Percentiles rank a stretch among this genome's conserved stretches.
Conservation (phyloP, 1,284 basidiomycete species). For the Cryptococcus floricola region DNA sequence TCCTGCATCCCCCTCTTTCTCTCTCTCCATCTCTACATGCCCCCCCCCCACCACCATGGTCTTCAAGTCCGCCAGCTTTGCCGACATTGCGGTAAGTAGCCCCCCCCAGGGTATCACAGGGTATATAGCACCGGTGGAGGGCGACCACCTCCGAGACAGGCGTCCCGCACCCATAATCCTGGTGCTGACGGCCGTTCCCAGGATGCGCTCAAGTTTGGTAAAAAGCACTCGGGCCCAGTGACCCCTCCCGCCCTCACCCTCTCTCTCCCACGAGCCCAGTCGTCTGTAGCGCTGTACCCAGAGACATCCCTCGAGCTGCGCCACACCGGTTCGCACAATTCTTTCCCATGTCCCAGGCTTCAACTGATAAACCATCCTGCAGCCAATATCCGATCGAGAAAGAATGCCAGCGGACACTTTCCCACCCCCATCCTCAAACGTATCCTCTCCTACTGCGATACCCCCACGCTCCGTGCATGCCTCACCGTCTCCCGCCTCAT, state of each 20-base stretch:
- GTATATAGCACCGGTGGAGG: not conserved
- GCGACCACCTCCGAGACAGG: slow-evolving; percentile 3
- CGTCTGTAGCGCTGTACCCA: not conserved
- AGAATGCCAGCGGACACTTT: slow-evolving; percentile 4
- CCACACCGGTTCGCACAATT: slow-evolving; percentile 3
- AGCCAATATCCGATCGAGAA: slow-evolving; percentile 8
- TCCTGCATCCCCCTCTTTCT: not conserved
- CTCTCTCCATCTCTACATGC: not conserved
- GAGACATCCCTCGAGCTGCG: slow-evolving; percentile 1
- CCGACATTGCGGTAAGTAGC: slow-evolving; percentile 10
- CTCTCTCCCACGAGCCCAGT: not conserved
- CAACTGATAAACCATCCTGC: not conserved
- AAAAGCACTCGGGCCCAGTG: not conserved
- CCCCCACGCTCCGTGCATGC: not conserved
- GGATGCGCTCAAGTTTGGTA: slow-evolving; percentile 2
- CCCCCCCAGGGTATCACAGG: not conserved
- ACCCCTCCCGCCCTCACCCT: not conserved
- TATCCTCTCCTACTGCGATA: slow-evolving; percentile 9
- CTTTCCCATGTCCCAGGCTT: not conserved
- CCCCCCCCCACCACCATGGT: too few relatives aligned
- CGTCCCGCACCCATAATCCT: too few relatives aligned
- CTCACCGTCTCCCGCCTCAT: slow-evolving; percentile 12
- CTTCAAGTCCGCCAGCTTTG: slow-evolving; percentile 12
- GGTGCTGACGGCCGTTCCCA: not conserved
- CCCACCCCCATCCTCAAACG: slow-evolving; percentile 6